phyloP scores from a whole-genome alignment of 2,329 filamentous ascomycete genomes.

The Sporothrix euskadiensis region DNA sequence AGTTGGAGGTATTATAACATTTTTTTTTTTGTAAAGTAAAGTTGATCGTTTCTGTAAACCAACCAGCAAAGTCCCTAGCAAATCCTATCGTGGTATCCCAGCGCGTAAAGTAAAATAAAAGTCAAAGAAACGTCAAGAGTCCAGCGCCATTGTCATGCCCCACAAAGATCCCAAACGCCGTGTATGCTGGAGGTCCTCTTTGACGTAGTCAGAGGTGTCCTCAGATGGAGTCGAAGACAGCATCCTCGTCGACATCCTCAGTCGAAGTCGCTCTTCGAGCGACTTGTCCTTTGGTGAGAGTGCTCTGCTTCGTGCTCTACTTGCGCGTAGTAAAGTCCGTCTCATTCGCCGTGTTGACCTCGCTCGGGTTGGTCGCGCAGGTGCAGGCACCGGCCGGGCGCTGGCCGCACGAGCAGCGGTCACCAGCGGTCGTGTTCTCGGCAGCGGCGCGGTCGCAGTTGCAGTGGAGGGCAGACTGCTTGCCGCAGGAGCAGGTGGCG shows the following conservation, averaged over 20 bases:
- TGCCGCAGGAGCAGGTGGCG: conserved; percentile 83
- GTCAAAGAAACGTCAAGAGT: not conserved
- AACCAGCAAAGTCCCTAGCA: not conserved
- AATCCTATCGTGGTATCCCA: conserved; percentile 11
- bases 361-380: conserved; percentile 70
- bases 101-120: not conserved
- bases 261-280: not conserved
- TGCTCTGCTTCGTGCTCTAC: conserved; percentile 35
- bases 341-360: conserved; percentile 65
- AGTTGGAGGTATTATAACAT: not conserved
- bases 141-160: not conserved
- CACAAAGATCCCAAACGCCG: conserved; percentile 3
- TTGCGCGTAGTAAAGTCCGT: conserved; percentile 81
- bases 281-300: not conserved
- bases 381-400: conserved; percentile 79
- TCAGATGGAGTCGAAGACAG: not conserved
- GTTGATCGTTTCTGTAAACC: not conserved
- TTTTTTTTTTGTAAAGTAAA: not conserved
- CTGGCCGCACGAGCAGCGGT: conserved; percentile 80
- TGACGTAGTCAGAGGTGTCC: not conserved
- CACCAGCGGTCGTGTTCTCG: conserved; percentile 73
- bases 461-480: conserved; percentile 84
- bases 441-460: conserved; percentile 72
- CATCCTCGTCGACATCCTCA: not conserved
- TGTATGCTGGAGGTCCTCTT: not conserved